Evolutionary conservation across 164 flowering plant genomes (phyloP), one percentile per base, ranked within the genome.

Genomic region (Brasenia schreberi): DNA sequence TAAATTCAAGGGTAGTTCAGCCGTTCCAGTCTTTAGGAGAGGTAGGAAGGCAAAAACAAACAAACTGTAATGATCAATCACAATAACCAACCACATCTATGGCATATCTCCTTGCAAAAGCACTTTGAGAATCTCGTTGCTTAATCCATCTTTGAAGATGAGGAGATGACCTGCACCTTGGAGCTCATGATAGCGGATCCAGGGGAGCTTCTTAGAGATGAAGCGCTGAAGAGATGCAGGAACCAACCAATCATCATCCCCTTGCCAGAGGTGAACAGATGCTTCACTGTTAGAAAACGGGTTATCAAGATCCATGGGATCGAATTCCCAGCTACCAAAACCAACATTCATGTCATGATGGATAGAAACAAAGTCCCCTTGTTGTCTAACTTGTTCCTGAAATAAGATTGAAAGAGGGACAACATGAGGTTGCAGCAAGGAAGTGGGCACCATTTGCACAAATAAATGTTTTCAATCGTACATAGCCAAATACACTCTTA

Each of bases 361-460:
- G 17, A 76, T 43, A 56, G 80, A 76, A 42, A 79, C 83, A 23
- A 18, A 76, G 4, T 12, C 75, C 4, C 83, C 80, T 82, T 88
- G 95, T 62, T 83, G 89, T 59, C 66, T 79, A 49, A 73, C 72
- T 64, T 76, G 75, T 59, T 63, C 80, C 92, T 85, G 80, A 63
- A 19, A 42, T 17, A 63, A 64, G 17, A 53, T 39, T 56, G 62
- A 5, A 5, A 11, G n/a, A 17, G 4, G n/a, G n/a, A 60, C 63
- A 60, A 60, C 53, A 45, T 7, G 12, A 7, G 12, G 12, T 7
- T 45, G 53, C 12, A 12, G 12, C 11, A 4, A 12, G 12, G 53
- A 45, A 45, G 12, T 1, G 12, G 53, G 53, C 12, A 12, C 53
- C 53, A 45, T 45, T 12, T 45, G 12, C 53, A 45, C 12, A 45